Percentiles rank a stretch among this genome's conserved stretches.
Conservation (phyloP, 2,329 filamentous ascomycete genomes). For the Ophiostoma angusticollis region DNA sequence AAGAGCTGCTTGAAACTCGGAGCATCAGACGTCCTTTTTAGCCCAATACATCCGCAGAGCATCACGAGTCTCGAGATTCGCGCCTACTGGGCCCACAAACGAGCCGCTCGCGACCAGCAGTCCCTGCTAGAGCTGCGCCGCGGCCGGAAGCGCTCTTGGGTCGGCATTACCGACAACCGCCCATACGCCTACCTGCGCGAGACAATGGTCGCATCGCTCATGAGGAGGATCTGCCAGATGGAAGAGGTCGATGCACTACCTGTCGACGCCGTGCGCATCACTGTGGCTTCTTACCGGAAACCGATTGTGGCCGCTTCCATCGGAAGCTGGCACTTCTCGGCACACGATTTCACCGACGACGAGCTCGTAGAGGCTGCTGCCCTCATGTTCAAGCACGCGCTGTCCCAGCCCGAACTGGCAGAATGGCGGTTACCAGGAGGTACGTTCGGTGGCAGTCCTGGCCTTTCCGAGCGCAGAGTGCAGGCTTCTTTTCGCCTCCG, state of each 20-base stretch:
- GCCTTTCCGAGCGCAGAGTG: too few species aligned
- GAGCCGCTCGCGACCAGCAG: constrained; percentile 60
- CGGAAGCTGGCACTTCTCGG: constrained; percentile 76
- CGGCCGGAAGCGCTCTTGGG: constrained; percentile 79
- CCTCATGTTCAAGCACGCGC: constrained; percentile 79
- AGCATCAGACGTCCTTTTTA: constrained; percentile 72
- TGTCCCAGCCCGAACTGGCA: constrained; percentile 68
- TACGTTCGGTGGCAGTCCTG: constrained; percentile 27
- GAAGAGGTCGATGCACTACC: constrained; percentile 50
- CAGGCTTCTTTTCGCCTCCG: constrained; percentile 3
- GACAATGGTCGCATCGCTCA: constrained; percentile 83
- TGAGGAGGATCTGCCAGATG: constrained; percentile 68
- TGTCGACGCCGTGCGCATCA: constrained; percentile 52
- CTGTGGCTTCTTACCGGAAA: constrained; percentile 53
- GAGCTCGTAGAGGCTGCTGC: constrained; percentile 78
- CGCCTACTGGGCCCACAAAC: constrained; percentile 69
- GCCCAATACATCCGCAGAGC: constrained; percentile 61
- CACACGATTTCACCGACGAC: constrained; percentile 80
- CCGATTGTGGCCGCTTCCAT: constrained; percentile 54
- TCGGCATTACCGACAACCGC: constrained; percentile 71
- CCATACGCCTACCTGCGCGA: constrained; percentile 83
- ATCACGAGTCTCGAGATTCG: constrained; percentile 68
- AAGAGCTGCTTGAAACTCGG: constrained; percentile 72
- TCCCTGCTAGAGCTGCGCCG: constrained; percentile 59
- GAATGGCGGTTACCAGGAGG: constrained; percentile 68